A percentile compares a stretch with the other conserved stretches of the same genome.
Evolutionary conservation across 2,329 filamentous ascomycete species (phyloP).

Genomic region (Fonsecaea pedrosoi): DNA sequence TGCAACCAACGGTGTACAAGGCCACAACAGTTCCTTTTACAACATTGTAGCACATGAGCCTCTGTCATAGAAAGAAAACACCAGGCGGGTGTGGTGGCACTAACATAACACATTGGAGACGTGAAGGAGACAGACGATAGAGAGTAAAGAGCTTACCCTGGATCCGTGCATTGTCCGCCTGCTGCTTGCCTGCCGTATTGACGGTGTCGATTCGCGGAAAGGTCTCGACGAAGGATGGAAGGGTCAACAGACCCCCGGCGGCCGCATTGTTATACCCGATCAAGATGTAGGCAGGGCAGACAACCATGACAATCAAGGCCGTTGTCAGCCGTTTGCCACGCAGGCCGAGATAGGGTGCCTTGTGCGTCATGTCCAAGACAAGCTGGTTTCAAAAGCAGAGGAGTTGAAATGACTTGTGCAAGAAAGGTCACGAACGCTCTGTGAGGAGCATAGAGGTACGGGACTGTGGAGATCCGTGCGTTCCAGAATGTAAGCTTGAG

Average conservation of each 20-base stretch:
- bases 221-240: constrained; percentile 64
- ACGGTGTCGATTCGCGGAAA: constrained; percentile 50
- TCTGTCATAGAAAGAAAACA: not conserved
- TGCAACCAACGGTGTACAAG: constrained; percentile 58
- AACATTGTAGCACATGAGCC: not conserved
- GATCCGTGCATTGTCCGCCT: constrained; percentile 43
- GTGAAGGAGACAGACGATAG: not conserved
- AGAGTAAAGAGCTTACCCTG: constrained; percentile 3
- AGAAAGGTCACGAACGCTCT: not conserved
- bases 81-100: not conserved
- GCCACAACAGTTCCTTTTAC: constrained; percentile 43
- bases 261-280: constrained; percentile 60
- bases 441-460: not conserved
- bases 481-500: not conserved
- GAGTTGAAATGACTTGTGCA: not conserved
- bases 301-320: not conserved
- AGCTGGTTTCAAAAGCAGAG: not conserved
- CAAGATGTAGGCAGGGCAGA: not conserved
- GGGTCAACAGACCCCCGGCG: constrained; percentile 76
- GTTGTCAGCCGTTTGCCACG: constrained; percentile 5
- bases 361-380: not conserved
- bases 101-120: not conserved
- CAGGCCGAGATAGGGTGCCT: constrained; percentile 5
- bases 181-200: not conserved
- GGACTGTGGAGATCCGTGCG: not conserved